These are phyloP conservation scores for Blastobotrys peoriensis DNA, from an alignment of 805 yeast genomes.

Conservation along the genomic window DNA sequence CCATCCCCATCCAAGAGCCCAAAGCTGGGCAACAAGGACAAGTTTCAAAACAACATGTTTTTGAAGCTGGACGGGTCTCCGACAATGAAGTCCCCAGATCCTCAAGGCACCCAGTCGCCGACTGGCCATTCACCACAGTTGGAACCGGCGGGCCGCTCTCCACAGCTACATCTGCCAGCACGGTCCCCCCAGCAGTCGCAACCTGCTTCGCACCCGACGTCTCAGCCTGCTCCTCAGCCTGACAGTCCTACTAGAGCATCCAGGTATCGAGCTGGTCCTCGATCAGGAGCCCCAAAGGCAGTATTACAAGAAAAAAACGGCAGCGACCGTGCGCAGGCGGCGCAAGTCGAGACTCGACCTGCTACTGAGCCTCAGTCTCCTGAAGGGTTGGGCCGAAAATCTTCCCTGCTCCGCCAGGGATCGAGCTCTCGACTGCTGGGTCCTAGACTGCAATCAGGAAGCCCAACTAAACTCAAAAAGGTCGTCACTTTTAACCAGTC, in stretches of 20 bases:
- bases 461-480: constrained; percentile 17
- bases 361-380: neutral
- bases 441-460: constrained; percentile 1
- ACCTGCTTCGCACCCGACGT: neutral
- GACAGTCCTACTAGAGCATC: too few relatives aligned
- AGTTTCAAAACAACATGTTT: constrained; percentile 9
- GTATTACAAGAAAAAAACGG: neutral
- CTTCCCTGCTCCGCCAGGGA: constrained; percentile 16
- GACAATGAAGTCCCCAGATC: neutral
- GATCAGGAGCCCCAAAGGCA: neutral
- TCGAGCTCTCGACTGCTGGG: constrained; percentile 17
- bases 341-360: neutral
- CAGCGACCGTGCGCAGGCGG: neutral
- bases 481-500: constrained; percentile 22
- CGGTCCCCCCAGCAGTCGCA: neutral
- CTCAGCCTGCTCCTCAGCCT: neutral
- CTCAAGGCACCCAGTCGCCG: neutral
- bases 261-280: neutral
- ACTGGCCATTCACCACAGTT: neutral
- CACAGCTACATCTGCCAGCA: neutral
- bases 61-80: constrained; percentile 7
- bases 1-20: constrained; percentile 9
- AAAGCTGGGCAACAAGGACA: neutral
- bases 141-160: constrained; percentile 1
- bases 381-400: constrained; percentile 10